phyloP scores from a whole-genome alignment of 1,139 yeast genomes.

The Suhomyces terraborum region DNA sequence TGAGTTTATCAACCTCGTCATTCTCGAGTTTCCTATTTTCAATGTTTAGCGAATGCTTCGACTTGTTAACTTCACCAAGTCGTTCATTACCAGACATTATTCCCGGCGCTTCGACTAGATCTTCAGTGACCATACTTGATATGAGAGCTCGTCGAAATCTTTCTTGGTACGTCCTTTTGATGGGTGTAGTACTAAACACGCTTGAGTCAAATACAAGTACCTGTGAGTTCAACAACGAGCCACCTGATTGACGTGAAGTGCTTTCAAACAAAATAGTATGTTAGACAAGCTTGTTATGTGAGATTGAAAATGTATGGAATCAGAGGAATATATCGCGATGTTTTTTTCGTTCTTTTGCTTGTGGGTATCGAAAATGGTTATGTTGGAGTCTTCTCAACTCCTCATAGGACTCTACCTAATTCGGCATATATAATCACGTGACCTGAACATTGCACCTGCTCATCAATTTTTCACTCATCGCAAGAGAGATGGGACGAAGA shows the following conservation, averaged over 20 bases:
- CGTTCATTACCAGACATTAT: not conserved
- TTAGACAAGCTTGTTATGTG: not conserved
- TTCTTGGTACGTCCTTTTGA: not conserved
- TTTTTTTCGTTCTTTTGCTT: not conserved
- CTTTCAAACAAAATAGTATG: not conserved
- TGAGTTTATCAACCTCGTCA: not conserved
- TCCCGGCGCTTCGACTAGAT: not conserved
- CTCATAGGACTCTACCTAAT: conserved; percentile 1
- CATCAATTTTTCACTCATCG: conserved; percentile 14
- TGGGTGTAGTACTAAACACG: not conserved
- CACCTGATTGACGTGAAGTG: not conserved
- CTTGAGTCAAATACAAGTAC: not conserved
- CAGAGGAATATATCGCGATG: not conserved
- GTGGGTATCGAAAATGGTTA: not conserved
- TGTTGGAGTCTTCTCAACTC: not conserved
- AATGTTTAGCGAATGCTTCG: not conserved
- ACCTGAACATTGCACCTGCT: conserved; percentile 2
- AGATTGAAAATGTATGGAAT: not conserved
- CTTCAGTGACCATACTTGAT: conserved; percentile 4
- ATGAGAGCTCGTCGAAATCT: not conserved
- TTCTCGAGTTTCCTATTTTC: not conserved
- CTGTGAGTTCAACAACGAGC: conserved; percentile 1
- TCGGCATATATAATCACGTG: conserved; percentile 3
- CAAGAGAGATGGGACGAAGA: conserved; percentile 4
- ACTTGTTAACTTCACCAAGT: not conserved